These are phyloP conservation scores for Didymella exigua DNA, from an alignment of 2,329 filamentous ascomycete species.

Conservation along the genomic window DNA sequence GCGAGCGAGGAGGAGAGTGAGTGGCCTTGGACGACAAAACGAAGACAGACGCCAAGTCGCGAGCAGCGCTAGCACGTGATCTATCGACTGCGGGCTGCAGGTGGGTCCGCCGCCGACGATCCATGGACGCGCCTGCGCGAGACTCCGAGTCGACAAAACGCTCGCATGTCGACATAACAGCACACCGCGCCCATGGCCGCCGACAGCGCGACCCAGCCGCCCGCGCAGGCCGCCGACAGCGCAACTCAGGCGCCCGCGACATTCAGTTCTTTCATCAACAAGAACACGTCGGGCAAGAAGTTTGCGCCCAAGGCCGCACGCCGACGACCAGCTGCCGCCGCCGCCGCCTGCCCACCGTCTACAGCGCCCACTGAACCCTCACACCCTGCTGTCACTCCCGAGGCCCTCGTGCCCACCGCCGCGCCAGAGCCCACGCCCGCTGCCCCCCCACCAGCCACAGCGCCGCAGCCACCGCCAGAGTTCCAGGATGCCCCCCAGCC, in stretches of 20 bases:
- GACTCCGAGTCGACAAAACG: background rate
- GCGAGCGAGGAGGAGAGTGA: background rate
- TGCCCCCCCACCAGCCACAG: background rate
- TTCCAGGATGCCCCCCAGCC: background rate
- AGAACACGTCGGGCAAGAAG: slow-evolving; percentile 54
- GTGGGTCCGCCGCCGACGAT: background rate
- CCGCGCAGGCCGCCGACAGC: slow-evolving; percentile 23
- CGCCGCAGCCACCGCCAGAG: background rate
- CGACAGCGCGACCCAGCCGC: slow-evolving; percentile 13
- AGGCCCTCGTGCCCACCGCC: background rate
- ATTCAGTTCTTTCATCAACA: slow-evolving; percentile 42
- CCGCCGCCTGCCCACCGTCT: background rate
- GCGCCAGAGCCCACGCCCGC: slow-evolving; percentile 9
- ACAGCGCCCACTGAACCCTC: background rate
- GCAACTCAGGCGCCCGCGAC: slow-evolving; percentile 25
- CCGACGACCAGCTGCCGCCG: slow-evolving; percentile 48
- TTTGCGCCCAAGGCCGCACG: slow-evolving; percentile 55
- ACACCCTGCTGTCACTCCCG: background rate
- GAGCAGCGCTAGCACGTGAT: background rate
- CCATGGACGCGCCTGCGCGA: slow-evolving; percentile 8
- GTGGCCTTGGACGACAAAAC: slow-evolving; percentile 11
- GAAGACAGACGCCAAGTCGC: slow-evolving; percentile 4
- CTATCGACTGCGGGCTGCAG: background rate
- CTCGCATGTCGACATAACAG: background rate
- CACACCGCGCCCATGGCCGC: slow-evolving; percentile 32